These are phyloP conservation scores for Scedosporium apiospermum DNA, from an alignment of 2,329 filamentous ascomycete species.

Conservation along the genomic window DNA sequence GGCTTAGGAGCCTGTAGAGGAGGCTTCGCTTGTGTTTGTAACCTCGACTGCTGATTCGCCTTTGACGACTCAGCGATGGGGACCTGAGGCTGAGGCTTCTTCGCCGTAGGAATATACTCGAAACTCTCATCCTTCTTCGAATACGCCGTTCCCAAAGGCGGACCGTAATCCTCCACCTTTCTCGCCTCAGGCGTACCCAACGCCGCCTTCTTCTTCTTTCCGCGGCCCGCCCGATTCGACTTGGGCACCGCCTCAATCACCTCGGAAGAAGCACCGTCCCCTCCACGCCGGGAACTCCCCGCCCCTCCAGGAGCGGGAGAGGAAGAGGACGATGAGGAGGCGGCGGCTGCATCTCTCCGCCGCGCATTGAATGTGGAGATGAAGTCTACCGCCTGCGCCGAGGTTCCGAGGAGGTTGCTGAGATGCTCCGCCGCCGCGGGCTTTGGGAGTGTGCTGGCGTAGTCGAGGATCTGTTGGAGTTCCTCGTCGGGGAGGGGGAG, in stretches of 20 bases:
- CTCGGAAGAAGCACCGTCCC: background rate
- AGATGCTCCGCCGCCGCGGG: constrained; percentile 75
- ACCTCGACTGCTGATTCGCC: constrained; percentile 17
- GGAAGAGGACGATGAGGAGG: constrained; percentile 6
- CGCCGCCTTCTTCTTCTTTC: constrained; percentile 50
- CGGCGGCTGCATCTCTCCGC: constrained; percentile 25
- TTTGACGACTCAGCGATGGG: constrained; percentile 9
- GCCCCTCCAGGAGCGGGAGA: too few relatives aligned
- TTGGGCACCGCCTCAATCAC: constrained; percentile 37
- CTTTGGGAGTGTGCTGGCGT: constrained; percentile 67
- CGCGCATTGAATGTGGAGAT: constrained; percentile 72
- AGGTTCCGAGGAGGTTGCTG: constrained; percentile 79
- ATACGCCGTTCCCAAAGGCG: constrained; percentile 58
- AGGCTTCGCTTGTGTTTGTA: constrained; percentile 49
- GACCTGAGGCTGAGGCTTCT: constrained; percentile 16
- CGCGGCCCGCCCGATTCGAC: constrained; percentile 30
- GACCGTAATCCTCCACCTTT: constrained; percentile 53
- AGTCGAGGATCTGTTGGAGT: constrained; percentile 74
- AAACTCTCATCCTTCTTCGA: constrained; percentile 60
- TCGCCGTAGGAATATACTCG: constrained; percentile 57
- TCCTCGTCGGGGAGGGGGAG: constrained; percentile 80
- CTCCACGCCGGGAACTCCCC: background rate
- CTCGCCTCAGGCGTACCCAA: constrained; percentile 57
- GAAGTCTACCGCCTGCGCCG: constrained; percentile 65
- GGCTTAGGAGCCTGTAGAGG: constrained; percentile 32